Base-by-base conservation (phyloP, 1,139 yeast species). In the Yamadazyma sp. region DNA sequence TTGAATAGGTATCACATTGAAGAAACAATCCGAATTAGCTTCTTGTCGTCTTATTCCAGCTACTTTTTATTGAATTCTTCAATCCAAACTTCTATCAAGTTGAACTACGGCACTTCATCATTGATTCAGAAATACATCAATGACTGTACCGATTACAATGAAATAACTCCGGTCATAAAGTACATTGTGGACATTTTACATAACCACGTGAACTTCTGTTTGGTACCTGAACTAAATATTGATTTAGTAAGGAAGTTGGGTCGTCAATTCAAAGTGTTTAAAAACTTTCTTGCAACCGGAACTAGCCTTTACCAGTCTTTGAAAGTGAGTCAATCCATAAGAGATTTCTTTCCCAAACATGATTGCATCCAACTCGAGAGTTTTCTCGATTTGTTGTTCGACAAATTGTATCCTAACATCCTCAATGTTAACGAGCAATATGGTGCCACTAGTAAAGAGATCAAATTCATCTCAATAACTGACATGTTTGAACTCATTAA, bases 21-120 rank as follows among this genome's bases (percentile, higher is more conserved):
- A 39, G 64, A 56, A 40, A 63, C 73, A 2, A 61, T 71, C 2
- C 58, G 62, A 30, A 62, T 70, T 21, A 68, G 74, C 9, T 52
- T 69, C 31, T 59, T 64, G 37, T 57, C 71, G 1, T 60, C 69
- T 1, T 67, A 70, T 63, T 57, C 70, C 1, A 59, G 64, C 14
- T 64, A 61, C 42, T 52, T 68, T 29, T 65, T 67, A 33, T 47
- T 57, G 12, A 63, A 62, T 41, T 56, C 71, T 1, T 60, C 65
- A n/a, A 52, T 62, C 16, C 59, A 61, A 14, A 65, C 73, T 0
- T 50, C 59, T 17, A 51, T 61, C 29, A 51, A 68, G 24, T 54
- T 69, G 51, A 55, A 59, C 33, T 54, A 53, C 21, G 75, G 76
- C 6, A 62, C 73, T 0, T 57, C 70, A 0, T 56, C 68, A 2